Conservation (phyloP, 2,329 filamentous ascomycete species). For the Tricladium varicosporioides region DNA sequence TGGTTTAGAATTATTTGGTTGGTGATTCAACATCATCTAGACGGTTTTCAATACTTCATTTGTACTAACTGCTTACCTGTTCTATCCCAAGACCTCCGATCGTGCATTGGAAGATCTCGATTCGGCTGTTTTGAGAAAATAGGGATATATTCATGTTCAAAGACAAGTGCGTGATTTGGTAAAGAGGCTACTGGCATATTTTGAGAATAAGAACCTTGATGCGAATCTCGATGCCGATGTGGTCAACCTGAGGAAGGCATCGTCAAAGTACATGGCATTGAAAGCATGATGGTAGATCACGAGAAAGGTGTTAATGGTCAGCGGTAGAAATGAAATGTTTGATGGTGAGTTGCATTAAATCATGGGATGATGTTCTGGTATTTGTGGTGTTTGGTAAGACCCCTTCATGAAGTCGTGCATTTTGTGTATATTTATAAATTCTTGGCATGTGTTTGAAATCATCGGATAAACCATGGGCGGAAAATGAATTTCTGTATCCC, state of each 20-base stretch:
- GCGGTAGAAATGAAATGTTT: not conserved
- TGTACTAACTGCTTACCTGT: conserved; percentile 22
- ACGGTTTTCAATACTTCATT: conserved; percentile 31
- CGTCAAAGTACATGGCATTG: not conserved
- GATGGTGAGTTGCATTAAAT: not conserved
- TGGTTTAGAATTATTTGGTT: conserved; percentile 45
- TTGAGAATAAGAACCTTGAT: conserved; percentile 3
- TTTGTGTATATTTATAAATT: too few species aligned
- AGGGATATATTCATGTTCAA: not conserved
- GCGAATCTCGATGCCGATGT: not conserved
- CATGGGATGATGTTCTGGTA: too few species aligned
- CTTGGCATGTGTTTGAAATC: too few species aligned
- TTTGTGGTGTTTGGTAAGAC: too few species aligned
- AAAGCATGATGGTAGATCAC: conserved; percentile 1
- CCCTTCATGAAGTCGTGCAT: too few species aligned
- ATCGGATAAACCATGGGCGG: too few species aligned
- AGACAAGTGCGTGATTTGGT: conserved; percentile 1
- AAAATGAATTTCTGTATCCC: too few species aligned
- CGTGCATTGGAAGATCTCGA: conserved; percentile 26
- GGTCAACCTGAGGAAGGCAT: not conserved
- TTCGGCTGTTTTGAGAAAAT: conserved; percentile 4
- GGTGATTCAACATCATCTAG: conserved; percentile 53
- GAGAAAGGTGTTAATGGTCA: conserved; percentile 1
- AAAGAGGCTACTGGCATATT: conserved; percentile 5
- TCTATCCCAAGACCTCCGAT: conserved; percentile 25